Evolutionary conservation across 2,329 filamentous ascomycete genomes (phyloP).

Genomic region (Aureobasidium pullulans): DNA sequence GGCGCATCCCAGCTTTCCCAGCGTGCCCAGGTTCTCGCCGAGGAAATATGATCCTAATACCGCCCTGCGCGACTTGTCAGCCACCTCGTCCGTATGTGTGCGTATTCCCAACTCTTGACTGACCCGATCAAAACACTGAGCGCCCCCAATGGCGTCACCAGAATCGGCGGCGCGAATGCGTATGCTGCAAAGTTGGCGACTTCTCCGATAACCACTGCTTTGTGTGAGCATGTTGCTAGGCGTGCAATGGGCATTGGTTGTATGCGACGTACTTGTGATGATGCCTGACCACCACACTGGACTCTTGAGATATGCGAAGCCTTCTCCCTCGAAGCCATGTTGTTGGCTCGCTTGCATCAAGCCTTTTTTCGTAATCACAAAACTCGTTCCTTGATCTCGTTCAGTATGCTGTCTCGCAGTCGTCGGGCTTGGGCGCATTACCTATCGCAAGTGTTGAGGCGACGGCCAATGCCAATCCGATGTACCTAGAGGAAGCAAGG

Average conservation of each 20-base stretch:
- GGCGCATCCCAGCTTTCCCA: conserved; percentile 91
- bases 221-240: conserved; percentile 13
- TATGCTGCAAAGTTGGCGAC: conserved; percentile 97
- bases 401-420: background rate
- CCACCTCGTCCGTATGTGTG: conserved; percentile 9
- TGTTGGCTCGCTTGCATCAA: conserved; percentile 83
- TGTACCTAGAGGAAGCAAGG: conserved; percentile 49
- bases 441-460: conserved; percentile 69
- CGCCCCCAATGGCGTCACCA: conserved; percentile 90
- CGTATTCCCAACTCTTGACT: conserved; percentile 19
- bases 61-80: conserved; percentile 46
- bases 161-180: conserved; percentile 95
- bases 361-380: conserved; percentile 98
- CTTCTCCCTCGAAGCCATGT: conserved; percentile 95
- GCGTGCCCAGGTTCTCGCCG: conserved; percentile 76
- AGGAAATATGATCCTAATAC: conserved; percentile 93
- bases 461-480: conserved; percentile 69
- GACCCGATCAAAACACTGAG: conserved; percentile 85
- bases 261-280: conserved; percentile 59
- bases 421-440: conserved; percentile 34
- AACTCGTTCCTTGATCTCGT: conserved; percentile 66
- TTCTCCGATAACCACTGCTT: conserved; percentile 79
- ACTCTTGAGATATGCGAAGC: conserved; percentile 86
- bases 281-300: conserved; percentile 98
- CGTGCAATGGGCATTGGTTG: background rate